A percentile compares a stretch with the other conserved stretches of the same genome.
Conservation (phyloP, 352 stramenopile genomes). For the Blastocystis sp. region DNA sequence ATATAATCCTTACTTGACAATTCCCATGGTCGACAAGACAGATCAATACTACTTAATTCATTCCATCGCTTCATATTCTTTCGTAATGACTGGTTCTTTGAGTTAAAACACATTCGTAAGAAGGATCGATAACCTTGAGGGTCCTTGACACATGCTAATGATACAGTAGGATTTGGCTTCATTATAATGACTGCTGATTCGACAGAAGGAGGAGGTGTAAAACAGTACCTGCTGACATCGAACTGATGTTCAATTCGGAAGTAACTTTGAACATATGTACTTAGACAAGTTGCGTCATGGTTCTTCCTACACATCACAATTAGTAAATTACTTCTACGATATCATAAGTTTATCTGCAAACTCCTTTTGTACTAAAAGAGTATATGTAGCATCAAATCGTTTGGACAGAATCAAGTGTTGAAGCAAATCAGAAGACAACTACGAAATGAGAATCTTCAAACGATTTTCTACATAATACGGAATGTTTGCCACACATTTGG, state of each 20-base stretch:
- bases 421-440: slow-evolving; percentile 41
- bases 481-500: slow-evolving; percentile 40
- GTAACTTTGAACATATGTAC: slow-evolving; percentile 29
- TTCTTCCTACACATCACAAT: not conserved
- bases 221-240: not conserved
- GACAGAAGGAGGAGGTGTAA: slow-evolving; percentile 38
- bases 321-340: not conserved
- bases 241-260: not conserved
- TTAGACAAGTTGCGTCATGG: slow-evolving; percentile 35
- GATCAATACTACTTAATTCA: not conserved
- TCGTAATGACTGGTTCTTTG: not conserved
- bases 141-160: not conserved
- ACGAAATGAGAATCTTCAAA: not conserved
- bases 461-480: slow-evolving; percentile 21
- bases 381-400: not conserved
- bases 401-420: slow-evolving; percentile 8
- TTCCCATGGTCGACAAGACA: not conserved
- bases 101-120: not conserved
- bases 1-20: not conserved
- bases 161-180: not conserved
- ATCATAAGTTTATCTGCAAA: slow-evolving; percentile 16
- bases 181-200: not conserved
- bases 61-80: not conserved
- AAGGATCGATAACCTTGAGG: not conserved
- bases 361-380: slow-evolving; percentile 33